These are phyloP conservation scores for Dothiorella sarmentorum DNA, from an alignment of 2,329 filamentous ascomycete genomes.

Conservation along the genomic window DNA sequence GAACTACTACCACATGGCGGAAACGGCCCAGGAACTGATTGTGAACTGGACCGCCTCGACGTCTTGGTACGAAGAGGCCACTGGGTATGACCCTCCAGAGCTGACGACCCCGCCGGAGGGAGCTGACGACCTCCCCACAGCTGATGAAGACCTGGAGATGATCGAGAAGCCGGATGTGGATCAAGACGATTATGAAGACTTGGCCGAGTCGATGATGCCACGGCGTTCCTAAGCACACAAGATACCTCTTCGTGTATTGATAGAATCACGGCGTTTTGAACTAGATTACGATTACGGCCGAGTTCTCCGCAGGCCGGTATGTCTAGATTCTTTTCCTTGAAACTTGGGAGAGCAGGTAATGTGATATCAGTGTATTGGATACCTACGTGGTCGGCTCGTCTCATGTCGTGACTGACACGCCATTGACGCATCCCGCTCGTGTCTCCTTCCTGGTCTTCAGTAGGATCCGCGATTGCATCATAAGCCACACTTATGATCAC, in stretches of 20 bases:
- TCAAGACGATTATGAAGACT: conserved; percentile 17
- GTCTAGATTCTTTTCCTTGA: neutral
- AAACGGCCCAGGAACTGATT: conserved; percentile 63
- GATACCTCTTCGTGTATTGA: neutral
- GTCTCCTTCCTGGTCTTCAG: too few relatives aligned
- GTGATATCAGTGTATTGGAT: neutral
- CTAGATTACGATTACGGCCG: neutral
- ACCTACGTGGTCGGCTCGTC: too few relatives aligned
- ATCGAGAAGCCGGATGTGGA: conserved; percentile 25
- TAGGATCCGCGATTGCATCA: neutral
- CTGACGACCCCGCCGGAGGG: neutral
- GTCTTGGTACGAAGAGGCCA: conserved; percentile 57
- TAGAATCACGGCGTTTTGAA: neutral
- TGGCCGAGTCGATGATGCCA: conserved; percentile 12
- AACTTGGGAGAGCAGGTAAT: too few relatives aligned
- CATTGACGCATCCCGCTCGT: too few relatives aligned
- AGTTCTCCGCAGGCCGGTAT: neutral
- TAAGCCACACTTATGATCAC: neutral
- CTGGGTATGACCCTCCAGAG: conserved; percentile 11
- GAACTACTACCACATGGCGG: conserved; percentile 65
- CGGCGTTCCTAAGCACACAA: conserved; percentile 3
- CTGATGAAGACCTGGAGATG: conserved; percentile 21
- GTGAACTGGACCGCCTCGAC: conserved; percentile 58
- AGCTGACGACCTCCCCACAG: conserved; percentile 13
- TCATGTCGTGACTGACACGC: too few relatives aligned